These are phyloP conservation scores for Pilatotrama ljubarskyi DNA, from an alignment of 768 basidiomycete genomes.

Conservation along the genomic window DNA sequence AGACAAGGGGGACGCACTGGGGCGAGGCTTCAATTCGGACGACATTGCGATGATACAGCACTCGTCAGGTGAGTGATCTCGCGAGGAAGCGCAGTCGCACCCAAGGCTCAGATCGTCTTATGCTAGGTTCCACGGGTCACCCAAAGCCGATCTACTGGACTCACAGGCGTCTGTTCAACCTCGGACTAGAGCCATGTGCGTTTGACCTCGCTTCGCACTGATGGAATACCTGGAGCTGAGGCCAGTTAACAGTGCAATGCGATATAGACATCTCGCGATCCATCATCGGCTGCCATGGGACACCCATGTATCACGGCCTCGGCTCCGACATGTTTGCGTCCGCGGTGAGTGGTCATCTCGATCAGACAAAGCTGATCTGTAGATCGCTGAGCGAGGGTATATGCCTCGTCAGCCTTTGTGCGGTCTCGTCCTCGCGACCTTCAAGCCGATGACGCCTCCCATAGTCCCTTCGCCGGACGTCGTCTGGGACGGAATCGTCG, in stretches of 20 bases:
- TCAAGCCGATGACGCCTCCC: conserved; percentile 24
- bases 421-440: conserved; percentile 24
- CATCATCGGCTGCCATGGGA: conserved; percentile 1
- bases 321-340: neutral
- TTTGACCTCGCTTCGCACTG: neutral
- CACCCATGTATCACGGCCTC: neutral
- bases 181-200: neutral
- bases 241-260: neutral
- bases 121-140: conserved; percentile 13
- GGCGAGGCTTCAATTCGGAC: neutral
- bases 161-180: neutral
- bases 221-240: neutral
- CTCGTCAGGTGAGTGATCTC: conserved; percentile 3
- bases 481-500: neutral
- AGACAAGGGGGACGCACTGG: neutral
- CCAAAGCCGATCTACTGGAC: conserved; percentile 11
- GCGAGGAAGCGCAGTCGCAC: neutral
- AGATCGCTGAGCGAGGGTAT: too few relatives aligned
- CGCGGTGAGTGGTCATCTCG: too few relatives aligned
- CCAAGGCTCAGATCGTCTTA: neutral
- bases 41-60: neutral
- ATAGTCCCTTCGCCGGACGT: conserved; percentile 22
- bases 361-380: too few relatives aligned
- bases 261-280: neutral
- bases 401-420: neutral